Conservation (phyloP, 306 rosid genomes). For the Quercus glauca region DNA sequence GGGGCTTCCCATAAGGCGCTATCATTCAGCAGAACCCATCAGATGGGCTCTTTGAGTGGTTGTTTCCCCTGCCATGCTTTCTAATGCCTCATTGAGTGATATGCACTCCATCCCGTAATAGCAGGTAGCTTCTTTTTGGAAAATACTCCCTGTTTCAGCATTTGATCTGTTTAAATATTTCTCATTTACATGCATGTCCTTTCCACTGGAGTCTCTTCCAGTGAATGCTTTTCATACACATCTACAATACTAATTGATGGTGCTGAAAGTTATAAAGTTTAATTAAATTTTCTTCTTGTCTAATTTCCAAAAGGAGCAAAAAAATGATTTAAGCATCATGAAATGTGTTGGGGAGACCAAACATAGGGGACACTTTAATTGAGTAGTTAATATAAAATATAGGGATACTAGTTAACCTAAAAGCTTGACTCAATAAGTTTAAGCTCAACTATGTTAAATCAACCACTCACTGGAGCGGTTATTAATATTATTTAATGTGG, state of each 20-base stretch:
- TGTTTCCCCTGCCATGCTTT: conserved; percentile 85
- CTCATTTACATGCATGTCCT: neutral
- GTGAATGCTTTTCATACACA: neutral
- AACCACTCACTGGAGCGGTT: too few species aligned
- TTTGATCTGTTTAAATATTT: neutral
- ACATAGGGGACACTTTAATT: too few species aligned
- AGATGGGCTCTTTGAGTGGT: conserved; percentile 72
- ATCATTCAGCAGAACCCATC: conserved; percentile 51
- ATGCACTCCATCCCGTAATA: conserved; percentile 18
- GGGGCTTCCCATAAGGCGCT: conserved; percentile 51
- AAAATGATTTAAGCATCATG: too few species aligned
- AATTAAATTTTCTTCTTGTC: neutral
- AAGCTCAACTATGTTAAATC: neutral
- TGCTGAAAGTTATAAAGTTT: neutral
- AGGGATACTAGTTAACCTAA: neutral
- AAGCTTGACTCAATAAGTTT: neutral
- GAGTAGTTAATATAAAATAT: neutral
- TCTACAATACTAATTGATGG: neutral
- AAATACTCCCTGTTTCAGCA: conserved; percentile 10
- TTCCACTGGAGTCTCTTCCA: neutral
- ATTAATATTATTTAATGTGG: neutral
- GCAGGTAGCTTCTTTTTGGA: conserved; percentile 41
- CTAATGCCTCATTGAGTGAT: conserved; percentile 36
- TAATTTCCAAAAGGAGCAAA: neutral
- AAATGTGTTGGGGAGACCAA: too few species aligned